These are phyloP conservation scores for Geranomyces michiganensis DNA, from an alignment of 192 early-diverging fungal genomes.

Conservation along the genomic window DNA sequence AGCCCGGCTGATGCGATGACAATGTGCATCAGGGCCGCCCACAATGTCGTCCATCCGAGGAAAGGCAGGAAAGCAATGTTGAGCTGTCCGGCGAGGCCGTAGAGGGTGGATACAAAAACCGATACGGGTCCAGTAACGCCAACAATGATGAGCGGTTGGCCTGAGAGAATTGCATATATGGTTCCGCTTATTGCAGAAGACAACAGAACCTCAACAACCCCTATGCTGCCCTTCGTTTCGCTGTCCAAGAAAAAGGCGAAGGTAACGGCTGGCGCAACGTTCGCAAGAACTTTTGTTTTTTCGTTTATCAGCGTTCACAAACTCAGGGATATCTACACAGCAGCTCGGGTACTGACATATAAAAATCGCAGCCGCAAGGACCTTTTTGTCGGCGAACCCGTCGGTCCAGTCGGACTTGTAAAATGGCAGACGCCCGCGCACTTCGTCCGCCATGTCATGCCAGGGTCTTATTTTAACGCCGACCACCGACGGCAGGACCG, in stretches of 20 bases:
- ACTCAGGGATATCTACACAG: background rate
- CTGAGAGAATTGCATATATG: constrained; percentile 20
- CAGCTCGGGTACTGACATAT: constrained; percentile 28
- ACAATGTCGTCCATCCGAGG: constrained; percentile 18
- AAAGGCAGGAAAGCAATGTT: constrained; percentile 25
- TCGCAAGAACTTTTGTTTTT: constrained; percentile 16
- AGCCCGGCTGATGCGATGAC: constrained; percentile 11
- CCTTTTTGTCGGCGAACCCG: constrained; percentile 31
- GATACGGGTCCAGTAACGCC: constrained; percentile 32
- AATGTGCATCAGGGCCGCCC: constrained; percentile 31
- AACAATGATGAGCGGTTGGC: constrained; percentile 34
- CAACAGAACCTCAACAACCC: constrained; percentile 27
- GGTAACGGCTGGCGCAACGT: constrained; percentile 27
- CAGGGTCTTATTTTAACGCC: constrained; percentile 2
- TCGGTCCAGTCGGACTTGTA: constrained; percentile 30
- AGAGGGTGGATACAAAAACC: constrained; percentile 23
- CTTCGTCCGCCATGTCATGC: constrained; percentile 15
- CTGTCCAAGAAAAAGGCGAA: constrained; percentile 25
- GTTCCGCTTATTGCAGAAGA: constrained; percentile 16
- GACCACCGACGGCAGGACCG: too few species aligned
- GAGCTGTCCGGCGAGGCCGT: background rate
- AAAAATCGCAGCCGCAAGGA: constrained; percentile 29
- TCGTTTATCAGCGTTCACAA: background rate
- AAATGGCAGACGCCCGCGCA: constrained; percentile 18
- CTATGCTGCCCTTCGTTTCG: constrained; percentile 19